Conservation (phyloP, 768 basidiomycete genomes). For the Suillus variegatus region DNA sequence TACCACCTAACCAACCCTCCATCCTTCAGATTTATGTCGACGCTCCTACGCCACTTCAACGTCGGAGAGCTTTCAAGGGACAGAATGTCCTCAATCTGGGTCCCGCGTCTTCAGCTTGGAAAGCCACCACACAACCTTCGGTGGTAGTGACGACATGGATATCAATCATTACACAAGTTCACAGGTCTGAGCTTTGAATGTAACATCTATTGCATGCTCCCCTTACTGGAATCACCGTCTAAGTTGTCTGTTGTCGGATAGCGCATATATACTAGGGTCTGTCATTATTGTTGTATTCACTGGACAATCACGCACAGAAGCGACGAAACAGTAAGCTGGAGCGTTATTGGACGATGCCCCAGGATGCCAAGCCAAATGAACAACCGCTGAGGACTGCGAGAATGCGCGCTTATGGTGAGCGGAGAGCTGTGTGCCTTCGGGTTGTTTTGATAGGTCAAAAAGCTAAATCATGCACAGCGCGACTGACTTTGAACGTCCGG, state of each 20-base stretch:
- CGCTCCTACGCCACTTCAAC: constrained; percentile 1
- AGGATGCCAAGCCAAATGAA: no score
- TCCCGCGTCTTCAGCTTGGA: constrained; percentile 13
- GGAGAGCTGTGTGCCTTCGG: no score
- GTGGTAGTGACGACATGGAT: constrained; percentile 27
- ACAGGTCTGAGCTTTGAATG: constrained; percentile 17
- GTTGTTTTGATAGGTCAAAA: no score
- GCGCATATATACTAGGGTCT: not conserved
- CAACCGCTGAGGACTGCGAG: no score
- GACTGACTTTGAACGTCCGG: no score
- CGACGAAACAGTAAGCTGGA: no score
- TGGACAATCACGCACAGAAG: no score
- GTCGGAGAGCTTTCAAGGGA: not conserved
- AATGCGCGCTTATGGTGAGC: no score
- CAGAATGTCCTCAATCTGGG: constrained; percentile 7
- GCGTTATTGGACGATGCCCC: no score
- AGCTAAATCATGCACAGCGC: no score
- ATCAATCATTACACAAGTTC: constrained; percentile 17
- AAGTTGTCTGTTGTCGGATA: not conserved
- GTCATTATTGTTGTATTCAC: not conserved
- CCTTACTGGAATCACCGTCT: not conserved
- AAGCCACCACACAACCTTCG: constrained; percentile 26
- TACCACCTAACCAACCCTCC: constrained; percentile 37
- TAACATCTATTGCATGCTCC: not conserved
- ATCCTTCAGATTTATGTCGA: constrained; percentile 49